Conservation (phyloP, 2,329 filamentous ascomycete species). For the Verticillium nubilum region DNA sequence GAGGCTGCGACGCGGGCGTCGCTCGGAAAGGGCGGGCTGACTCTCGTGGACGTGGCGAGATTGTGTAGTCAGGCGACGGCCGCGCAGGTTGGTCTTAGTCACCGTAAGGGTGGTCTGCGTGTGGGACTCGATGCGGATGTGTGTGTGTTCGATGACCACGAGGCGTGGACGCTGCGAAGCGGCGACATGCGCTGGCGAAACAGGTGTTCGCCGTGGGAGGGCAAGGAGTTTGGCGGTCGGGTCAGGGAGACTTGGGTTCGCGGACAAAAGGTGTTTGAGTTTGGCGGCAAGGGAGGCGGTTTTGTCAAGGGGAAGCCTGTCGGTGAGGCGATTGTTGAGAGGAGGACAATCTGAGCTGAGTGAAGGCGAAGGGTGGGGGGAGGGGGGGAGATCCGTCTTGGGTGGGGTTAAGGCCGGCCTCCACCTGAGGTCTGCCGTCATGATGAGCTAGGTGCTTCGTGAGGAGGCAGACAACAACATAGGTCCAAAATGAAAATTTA, state of each 20-base stretch:
- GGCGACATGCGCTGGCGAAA: slow-evolving; percentile 93
- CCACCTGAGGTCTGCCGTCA: neutral
- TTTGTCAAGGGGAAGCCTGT: slow-evolving; percentile 43
- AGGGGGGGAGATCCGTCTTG: neutral
- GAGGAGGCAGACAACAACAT: neutral
- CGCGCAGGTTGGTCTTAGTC: slow-evolving; percentile 76
- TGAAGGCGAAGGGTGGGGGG: neutral
- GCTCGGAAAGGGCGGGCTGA: slow-evolving; percentile 34
- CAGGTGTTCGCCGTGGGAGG: slow-evolving; percentile 86
- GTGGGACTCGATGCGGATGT: slow-evolving; percentile 86
- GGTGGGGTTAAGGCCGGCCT: neutral
- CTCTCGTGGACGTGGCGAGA: slow-evolving; percentile 73
- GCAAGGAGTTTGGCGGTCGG: slow-evolving; percentile 68
- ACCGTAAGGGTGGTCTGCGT: slow-evolving; percentile 74
- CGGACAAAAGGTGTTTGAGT: slow-evolving; percentile 67
- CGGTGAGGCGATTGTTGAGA: slow-evolving; percentile 56
- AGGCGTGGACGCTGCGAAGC: slow-evolving; percentile 66
- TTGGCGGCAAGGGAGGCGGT: slow-evolving; percentile 47
- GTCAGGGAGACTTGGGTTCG: slow-evolving; percentile 84
- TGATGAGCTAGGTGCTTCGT: neutral
- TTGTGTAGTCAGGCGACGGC: slow-evolving; percentile 87
- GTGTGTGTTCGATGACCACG: slow-evolving; percentile 85
- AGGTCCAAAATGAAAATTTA: neutral
- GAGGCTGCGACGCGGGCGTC: slow-evolving; percentile 59
- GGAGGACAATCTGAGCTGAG: slow-evolving; percentile 35